Conservation (phyloP, 169 alveolate genomes). For the Plasmodium relictum region DNA sequence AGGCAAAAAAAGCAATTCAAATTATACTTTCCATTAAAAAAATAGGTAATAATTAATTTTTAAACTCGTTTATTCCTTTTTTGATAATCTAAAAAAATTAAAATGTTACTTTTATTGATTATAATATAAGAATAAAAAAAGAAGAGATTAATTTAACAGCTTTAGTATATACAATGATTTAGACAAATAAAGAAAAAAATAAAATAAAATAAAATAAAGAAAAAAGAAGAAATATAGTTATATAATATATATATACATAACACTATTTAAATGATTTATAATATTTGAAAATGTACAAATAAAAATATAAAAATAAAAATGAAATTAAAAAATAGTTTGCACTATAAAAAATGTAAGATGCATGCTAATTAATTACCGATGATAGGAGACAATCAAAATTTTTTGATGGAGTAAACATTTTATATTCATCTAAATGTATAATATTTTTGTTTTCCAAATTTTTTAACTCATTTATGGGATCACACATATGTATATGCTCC, state of each 20-base stretch:
- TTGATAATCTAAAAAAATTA: conserved; percentile 51
- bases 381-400: conserved; percentile 71
- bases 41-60: not conserved
- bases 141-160: not conserved
- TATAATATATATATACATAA: not conserved
- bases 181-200: not conserved
- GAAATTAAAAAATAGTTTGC: no score
- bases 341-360: not conserved
- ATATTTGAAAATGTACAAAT: not conserved
- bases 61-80: conserved; percentile 67
- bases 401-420: conserved; percentile 73
- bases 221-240: not conserved
- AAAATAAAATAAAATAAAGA: conserved; percentile 4
- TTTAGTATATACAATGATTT: not conserved
- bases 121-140: conserved; percentile 9
- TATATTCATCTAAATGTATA: conserved; percentile 75
- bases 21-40: no score
- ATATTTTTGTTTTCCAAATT: conserved; percentile 66
- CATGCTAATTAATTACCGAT: conserved; percentile 40
- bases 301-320: not conserved
- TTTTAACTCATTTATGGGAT: conserved; percentile 75
- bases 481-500: conserved; percentile 77
- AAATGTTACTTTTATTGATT: not conserved
- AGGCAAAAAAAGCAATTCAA: no score
- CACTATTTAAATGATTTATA: not conserved